A percentile compares a stretch with the other conserved stretches of the same genome.
phyloP scores from a whole-genome alignment of 1,284 basidiomycete genomes.

The Hymenochaete sp. region DNA sequence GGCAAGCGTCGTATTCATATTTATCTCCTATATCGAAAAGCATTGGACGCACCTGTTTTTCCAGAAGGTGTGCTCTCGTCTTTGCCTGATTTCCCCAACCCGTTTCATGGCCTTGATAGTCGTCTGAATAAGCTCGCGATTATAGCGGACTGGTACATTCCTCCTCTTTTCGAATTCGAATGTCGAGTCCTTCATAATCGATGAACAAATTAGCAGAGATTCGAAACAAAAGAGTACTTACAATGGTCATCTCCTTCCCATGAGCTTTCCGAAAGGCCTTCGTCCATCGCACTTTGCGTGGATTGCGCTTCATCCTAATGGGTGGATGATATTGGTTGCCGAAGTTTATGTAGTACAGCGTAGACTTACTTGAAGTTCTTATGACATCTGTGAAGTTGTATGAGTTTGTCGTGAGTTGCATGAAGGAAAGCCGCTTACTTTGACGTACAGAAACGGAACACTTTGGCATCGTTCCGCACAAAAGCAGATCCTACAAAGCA shows the following conservation, averaged over 20 bases:
- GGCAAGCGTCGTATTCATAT: slow-evolving; percentile 9
- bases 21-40: background rate
- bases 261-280: slow-evolving; percentile 99
- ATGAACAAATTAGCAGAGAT: background rate
- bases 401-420: background rate
- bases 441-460: slow-evolving; percentile 93
- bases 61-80: slow-evolving; percentile 95
- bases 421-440: slow-evolving; percentile 51
- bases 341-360: background rate
- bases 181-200: slow-evolving; percentile 76
- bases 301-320: slow-evolving; percentile 96
- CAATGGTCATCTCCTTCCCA: slow-evolving; percentile 99
- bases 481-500: slow-evolving; percentile 73
- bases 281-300: slow-evolving; percentile 98
- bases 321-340: slow-evolving; percentile 14
- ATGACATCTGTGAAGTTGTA: slow-evolving; percentile 62
- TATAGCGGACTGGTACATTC: slow-evolving; percentile 96
- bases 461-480: slow-evolving; percentile 93
- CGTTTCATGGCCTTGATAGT: slow-evolving; percentile 98
- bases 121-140: slow-evolving; percentile 87
- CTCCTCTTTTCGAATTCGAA: slow-evolving; percentile 99
- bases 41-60: slow-evolving; percentile 65
- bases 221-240: slow-evolving; percentile 35
- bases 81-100: slow-evolving; percentile 85
- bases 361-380: slow-evolving; percentile 89